A percentile compares a stretch with the other conserved stretches of the same genome.
phyloP scores from a whole-genome alignment of 306 rosid genomes.

The Cajanus cajan region DNA sequence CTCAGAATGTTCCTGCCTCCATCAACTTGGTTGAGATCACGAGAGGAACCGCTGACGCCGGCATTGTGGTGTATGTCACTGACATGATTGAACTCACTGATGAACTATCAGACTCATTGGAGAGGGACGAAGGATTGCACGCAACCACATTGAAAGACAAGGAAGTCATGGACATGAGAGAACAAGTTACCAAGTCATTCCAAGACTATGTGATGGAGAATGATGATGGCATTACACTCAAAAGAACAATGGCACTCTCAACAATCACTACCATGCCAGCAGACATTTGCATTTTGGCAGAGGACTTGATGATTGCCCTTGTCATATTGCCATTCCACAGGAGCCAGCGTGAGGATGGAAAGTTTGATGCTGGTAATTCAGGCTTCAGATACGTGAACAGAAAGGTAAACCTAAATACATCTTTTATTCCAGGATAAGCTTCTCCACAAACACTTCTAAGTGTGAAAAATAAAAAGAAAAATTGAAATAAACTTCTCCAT shows the following conservation, averaged over 20 bases:
- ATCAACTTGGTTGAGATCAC: constrained; percentile 79
- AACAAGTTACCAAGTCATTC: constrained; percentile 51
- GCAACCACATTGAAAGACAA: constrained; percentile 46
- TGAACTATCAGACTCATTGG: constrained; percentile 47
- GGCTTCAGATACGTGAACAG: constrained; percentile 75
- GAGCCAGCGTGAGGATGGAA: constrained; percentile 47
- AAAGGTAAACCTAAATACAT: constrained; percentile 47
- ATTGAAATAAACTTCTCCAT: too few relatives aligned
- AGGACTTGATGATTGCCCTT: constrained; percentile 60
- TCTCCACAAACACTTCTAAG: too few relatives aligned
- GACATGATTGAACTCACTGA: constrained; percentile 75
- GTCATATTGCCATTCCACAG: constrained; percentile 77
- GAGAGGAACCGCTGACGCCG: constrained; percentile 47
- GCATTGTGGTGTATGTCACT: constrained; percentile 52
- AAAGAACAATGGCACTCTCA: constrained; percentile 56
- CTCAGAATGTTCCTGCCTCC: constrained; percentile 45
- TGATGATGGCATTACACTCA: constrained; percentile 47
- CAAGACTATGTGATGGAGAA: constrained; percentile 44
- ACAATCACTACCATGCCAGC: constrained; percentile 56
- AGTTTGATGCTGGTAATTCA: constrained; percentile 49
- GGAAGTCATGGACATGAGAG: constrained; percentile 51
- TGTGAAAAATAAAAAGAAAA: too few relatives aligned
- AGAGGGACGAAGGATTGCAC: constrained; percentile 42
- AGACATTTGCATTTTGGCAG: constrained; percentile 64
- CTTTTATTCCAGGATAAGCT: too few relatives aligned